Percentiles rank a stretch among this genome's conserved stretches.
Evolutionary conservation across 106 monocot genomes (phyloP).

Genomic region (Dendrobium officinale): DNA sequence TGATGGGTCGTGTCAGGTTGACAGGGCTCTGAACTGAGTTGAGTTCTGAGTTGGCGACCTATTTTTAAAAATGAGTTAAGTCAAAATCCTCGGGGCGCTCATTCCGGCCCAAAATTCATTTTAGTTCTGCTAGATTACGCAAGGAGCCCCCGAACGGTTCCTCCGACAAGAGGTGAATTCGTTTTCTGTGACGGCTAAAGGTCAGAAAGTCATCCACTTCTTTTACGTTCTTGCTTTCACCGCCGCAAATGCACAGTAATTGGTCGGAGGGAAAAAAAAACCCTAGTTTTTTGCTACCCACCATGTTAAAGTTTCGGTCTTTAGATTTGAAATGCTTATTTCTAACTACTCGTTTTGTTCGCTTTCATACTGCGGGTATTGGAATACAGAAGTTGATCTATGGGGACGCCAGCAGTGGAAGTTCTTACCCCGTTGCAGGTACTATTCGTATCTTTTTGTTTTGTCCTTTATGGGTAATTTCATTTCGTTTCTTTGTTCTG

Average conservation of each 20-base stretch:
- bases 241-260: neutral
- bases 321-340: conserved; percentile 1
- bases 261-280: neutral
- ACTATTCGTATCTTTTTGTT: neutral
- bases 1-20: too few species aligned
- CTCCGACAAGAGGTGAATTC: neutral
- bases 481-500: neutral
- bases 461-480: neutral
- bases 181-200: neutral
- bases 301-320: neutral
- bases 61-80: too few species aligned
- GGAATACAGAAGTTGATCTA: neutral
- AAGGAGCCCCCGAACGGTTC: neutral
- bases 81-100: neutral
- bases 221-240: neutral
- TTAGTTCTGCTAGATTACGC: neutral
- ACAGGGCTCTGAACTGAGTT: too few species aligned
- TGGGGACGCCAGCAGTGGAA: neutral
- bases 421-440: neutral
- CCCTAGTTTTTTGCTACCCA: neutral
- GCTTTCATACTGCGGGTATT: neutral
- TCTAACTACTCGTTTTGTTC: neutral
- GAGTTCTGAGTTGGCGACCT: too few species aligned
- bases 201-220: neutral
- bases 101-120: neutral